Percentiles rank a stretch among this genome's conserved stretches.
These are phyloP conservation scores for Cladosporium sp. DNA, from an alignment of 2,329 filamentous ascomycete species.

Conservation along the genomic window DNA sequence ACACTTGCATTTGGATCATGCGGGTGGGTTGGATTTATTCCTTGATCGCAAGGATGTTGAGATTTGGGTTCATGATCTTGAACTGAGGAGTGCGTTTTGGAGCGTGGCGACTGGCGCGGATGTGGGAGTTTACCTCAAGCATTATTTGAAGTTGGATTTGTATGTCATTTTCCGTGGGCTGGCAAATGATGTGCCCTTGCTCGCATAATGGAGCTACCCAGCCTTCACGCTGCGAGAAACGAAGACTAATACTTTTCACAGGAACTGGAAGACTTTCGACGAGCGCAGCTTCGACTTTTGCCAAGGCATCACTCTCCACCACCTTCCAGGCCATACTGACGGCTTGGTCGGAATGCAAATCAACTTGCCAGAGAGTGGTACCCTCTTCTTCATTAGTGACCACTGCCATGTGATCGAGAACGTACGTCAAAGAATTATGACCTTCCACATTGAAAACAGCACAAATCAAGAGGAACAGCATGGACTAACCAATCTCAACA, in stretches of 20 bases:
- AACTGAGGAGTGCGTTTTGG: slow-evolving; percentile 32
- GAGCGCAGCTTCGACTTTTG: slow-evolving; percentile 32
- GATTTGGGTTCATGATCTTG: slow-evolving; percentile 34
- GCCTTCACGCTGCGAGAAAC: no score
- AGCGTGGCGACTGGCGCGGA: slow-evolving; percentile 33
- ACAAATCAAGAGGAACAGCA: not conserved
- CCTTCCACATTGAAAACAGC: not conserved
- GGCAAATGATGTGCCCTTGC: no score
- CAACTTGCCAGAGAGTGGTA: slow-evolving; percentile 32
- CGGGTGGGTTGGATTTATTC: slow-evolving; percentile 32
- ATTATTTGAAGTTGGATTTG: slow-evolving; percentile 32
- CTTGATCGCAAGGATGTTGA: slow-evolving; percentile 32
- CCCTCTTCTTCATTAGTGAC: slow-evolving; percentile 32
- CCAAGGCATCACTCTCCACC: slow-evolving; percentile 34
- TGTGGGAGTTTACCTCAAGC: slow-evolving; percentile 32
- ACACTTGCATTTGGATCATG: slow-evolving; percentile 35
- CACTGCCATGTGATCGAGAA: slow-evolving; percentile 37
- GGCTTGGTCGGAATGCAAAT: slow-evolving; percentile 35
- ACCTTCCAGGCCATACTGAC: slow-evolving; percentile 35
- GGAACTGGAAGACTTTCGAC: slow-evolving; percentile 36
- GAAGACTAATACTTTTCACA: slow-evolving; percentile 2
- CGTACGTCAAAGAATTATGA: slow-evolving; percentile 15
- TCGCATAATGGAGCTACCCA: no score
- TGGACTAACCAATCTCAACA: slow-evolving; percentile 13
- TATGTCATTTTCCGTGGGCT: slow-evolving; percentile 15